Evolutionary conservation across 2,329 filamentous ascomycete genomes (phyloP), one percentile per base, ranked within the genome.

Genomic region (Beauveria bassiana): DNA sequence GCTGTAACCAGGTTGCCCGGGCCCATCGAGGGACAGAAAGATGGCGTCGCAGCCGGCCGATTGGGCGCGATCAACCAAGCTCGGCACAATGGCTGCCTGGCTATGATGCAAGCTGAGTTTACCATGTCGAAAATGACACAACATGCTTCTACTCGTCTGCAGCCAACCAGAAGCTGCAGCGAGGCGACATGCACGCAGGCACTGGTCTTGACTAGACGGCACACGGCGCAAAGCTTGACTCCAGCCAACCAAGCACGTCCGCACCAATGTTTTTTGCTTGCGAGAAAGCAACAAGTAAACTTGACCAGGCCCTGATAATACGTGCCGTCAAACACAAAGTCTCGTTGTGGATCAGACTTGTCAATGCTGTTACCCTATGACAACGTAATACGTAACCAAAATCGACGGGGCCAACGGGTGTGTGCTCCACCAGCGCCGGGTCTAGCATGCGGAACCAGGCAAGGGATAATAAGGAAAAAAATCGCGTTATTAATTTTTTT

Each of bases 301-400:
- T 38, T 16, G 34, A 38, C 34, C 34, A 38, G 34, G 6, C 34
- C 16, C 34, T 6, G 5, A 38, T 38, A 38, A 38, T 38, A 16
- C 34, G 34, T 38, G 34, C 34, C 34, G 34, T 38, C 12, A 34
- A 16, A 20, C 26, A n/a, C n/a, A 46, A 22, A 46, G 10, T 28
- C 38, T 54, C 5, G 14, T 40, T 34, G 57, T 45, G 62, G 53
- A 59, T 53, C 42, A 34, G 22, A n/a, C 46, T 45, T 59, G 55
- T 51, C 43, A 56, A 59, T 34, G 42, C 55, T 64, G 49, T 70
- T 70, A 70, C 69, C 67, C 67, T 69, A 70, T 67, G 68, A 66
- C 64, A 69, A 70, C 68, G 68, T 69, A 70, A 70, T 69, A 59
- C 51, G 60, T 57, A 57, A 56, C 60, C 52, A 57, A 57, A 61